Evolutionary conservation across 2,329 filamentous ascomycete genomes (phyloP).

Genomic region (Emericellopsis cladophorae): DNA sequence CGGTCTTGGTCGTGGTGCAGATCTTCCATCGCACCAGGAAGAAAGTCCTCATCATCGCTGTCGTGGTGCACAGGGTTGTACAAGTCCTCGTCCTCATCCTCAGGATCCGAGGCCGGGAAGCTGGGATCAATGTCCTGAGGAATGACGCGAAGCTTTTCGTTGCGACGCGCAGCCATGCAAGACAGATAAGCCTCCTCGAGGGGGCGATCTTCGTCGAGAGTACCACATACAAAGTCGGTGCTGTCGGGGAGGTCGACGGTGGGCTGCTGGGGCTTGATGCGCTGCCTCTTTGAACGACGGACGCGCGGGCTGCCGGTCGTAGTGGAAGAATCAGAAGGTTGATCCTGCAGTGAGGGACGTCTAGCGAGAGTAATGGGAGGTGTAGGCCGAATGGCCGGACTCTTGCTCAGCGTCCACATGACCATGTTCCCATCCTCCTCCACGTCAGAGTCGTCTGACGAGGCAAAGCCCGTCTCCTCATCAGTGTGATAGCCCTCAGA

Average conservation of each 20-base stretch:
- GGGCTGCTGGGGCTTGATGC: slow-evolving; percentile 21
- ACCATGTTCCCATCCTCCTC: slow-evolving; percentile 52
- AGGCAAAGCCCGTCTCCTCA: slow-evolving; percentile 55
- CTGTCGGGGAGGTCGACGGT: slow-evolving; percentile 87
- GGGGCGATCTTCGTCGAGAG: slow-evolving; percentile 86
- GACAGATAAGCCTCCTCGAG: slow-evolving; percentile 90
- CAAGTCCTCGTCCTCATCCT: slow-evolving; percentile 66
- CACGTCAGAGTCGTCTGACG: slow-evolving; percentile 50
- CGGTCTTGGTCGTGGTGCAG: slow-evolving; percentile 45
- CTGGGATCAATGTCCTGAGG: slow-evolving; percentile 98
- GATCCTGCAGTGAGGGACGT: slow-evolving; percentile 5
- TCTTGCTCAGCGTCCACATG: slow-evolving; percentile 39
- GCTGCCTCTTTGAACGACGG: slow-evolving; percentile 14
- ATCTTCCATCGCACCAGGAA: slow-evolving; percentile 61
- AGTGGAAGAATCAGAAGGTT: slow-evolving; percentile 48
- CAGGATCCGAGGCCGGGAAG: slow-evolving; percentile 88
- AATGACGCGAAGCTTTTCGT: slow-evolving; percentile 66
- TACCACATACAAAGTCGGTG: slow-evolving; percentile 98
- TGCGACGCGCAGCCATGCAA: slow-evolving; percentile 68
- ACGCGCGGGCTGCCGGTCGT: slow-evolving; percentile 21
- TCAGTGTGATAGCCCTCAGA: slow-evolving; percentile 66
- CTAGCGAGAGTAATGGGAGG: slow-evolving; percentile 13
- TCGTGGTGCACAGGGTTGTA: slow-evolving; percentile 44
- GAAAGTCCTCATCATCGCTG: slow-evolving; percentile 56
- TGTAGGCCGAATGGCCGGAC: slow-evolving; percentile 20